Conservation (phyloP, 2,329 filamentous ascomycete species). For the Sordariomycetes sp. region DNA sequence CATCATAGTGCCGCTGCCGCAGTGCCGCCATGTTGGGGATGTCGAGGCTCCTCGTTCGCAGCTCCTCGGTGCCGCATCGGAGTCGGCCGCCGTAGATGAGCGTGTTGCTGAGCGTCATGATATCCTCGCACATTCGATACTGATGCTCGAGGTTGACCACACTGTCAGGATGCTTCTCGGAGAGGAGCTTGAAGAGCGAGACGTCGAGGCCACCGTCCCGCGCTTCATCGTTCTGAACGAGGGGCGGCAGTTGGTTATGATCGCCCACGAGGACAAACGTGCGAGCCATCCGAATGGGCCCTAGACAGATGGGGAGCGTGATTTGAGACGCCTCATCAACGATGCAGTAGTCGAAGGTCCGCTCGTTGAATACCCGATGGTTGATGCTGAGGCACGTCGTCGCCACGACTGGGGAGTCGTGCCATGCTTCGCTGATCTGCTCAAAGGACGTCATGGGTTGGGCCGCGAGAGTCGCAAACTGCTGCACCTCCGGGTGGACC, state of each 20-base stretch:
- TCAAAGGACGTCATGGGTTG: constrained; percentile 68
- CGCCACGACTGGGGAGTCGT: constrained; percentile 78
- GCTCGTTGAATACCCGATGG: constrained; percentile 77
- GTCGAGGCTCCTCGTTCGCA: constrained; percentile 58
- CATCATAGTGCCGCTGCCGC: constrained; percentile 46
- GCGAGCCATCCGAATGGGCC: constrained; percentile 83
- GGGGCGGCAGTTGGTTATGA: constrained; percentile 87
- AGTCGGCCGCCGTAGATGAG: constrained; percentile 87
- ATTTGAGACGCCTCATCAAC: constrained; percentile 98
- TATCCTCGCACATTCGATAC: constrained; percentile 96
- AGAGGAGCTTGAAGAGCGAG: constrained; percentile 87
- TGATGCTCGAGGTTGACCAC: constrained; percentile 92
- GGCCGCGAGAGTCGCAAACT: constrained; percentile 72
- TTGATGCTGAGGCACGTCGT: constrained; percentile 91
- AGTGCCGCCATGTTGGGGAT: constrained; percentile 58
- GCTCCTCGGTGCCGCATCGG: constrained; percentile 73
- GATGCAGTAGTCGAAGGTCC: constrained; percentile 94
- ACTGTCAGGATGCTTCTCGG: constrained; percentile 74
- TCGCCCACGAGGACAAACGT: constrained; percentile 95
- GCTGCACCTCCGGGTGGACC: constrained; percentile 75
- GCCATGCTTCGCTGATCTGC: constrained; percentile 74
- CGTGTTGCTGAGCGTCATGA: constrained; percentile 87
- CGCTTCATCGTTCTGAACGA: constrained; percentile 88
- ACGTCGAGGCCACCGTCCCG: constrained; percentile 79
- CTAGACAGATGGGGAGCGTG: constrained; percentile 86